Conservation (phyloP, 1,284 basidiomycete genomes). For the Gomphus bonarii region DNA sequence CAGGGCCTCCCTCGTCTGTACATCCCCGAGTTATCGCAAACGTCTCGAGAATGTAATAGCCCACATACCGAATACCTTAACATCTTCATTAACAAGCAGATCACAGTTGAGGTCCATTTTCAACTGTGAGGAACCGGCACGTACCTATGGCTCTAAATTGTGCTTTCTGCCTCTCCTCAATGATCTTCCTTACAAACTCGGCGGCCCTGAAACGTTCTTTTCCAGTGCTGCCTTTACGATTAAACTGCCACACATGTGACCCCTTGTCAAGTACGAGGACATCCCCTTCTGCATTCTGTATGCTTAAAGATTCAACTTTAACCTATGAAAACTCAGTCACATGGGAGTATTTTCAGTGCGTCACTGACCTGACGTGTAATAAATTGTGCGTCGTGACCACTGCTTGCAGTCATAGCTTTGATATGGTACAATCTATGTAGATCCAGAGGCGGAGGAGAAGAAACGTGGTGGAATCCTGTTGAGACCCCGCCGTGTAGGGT, state of each 20-base stretch:
- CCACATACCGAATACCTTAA: constrained; percentile 41
- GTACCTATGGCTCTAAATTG: constrained; percentile 19
- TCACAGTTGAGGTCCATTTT: not conserved
- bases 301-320: constrained; percentile 21
- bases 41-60: not conserved
- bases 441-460: constrained; percentile 32
- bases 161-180: constrained; percentile 25
- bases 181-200: constrained; percentile 43
- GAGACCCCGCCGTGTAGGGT: constrained; percentile 44
- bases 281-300: constrained; percentile 40
- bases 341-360: not conserved
- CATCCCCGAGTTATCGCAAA: not conserved
- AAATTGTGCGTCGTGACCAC: constrained; percentile 4
- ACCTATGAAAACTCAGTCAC: not conserved
- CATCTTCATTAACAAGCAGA: constrained; percentile 17
- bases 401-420: constrained; percentile 19
- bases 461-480: constrained; percentile 52
- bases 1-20: constrained; percentile 40
- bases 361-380: constrained; percentile 7
- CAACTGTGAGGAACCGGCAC: not conserved
- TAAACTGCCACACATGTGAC: constrained; percentile 38
- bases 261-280: constrained; percentile 53
- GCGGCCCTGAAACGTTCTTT: constrained; percentile 49
- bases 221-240: constrained; percentile 39
- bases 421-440: constrained; percentile 39